These are phyloP conservation scores for Fusarium nelsonii DNA, from an alignment of 2,329 filamentous ascomycete genomes.

Conservation along the genomic window DNA sequence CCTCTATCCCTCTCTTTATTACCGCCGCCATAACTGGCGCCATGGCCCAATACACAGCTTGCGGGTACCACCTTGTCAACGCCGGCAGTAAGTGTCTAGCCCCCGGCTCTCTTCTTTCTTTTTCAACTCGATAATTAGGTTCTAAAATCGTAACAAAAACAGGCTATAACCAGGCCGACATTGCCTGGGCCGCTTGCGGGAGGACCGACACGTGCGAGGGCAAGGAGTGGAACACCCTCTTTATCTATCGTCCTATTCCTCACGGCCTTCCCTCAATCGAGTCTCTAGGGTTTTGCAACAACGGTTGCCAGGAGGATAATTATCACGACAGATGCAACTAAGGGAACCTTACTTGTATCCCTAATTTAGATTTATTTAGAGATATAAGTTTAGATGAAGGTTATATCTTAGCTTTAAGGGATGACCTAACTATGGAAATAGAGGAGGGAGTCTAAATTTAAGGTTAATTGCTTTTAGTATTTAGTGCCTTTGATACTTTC, in stretches of 20 bases:
- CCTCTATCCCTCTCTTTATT: neutral
- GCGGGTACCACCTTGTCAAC: constrained; percentile 2
- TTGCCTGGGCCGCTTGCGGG: neutral
- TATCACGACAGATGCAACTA: neutral
- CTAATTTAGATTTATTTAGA: neutral
- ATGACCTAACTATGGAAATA: neutral
- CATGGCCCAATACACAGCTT: neutral
- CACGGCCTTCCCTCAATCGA: neutral
- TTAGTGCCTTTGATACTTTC: too few relatives aligned
- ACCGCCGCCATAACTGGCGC: neutral
- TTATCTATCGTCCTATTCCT: constrained; percentile 2
- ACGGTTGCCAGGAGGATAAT: neutral
- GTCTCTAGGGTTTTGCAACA: neutral
- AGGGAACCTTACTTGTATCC: neutral
- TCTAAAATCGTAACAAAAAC: neutral
- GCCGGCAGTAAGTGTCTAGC: neutral
- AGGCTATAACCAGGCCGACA: constrained; percentile 1
- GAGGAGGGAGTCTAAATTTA: too few relatives aligned
- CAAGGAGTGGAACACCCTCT: constrained; percentile 3
- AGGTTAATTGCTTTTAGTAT: too few relatives aligned
- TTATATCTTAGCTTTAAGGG: neutral
- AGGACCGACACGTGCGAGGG: constrained; percentile 1
- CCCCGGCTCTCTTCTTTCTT: neutral
- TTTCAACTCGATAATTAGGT: neutral
- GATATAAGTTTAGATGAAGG: neutral